These are phyloP conservation scores for Phytophthora gonapodyides DNA, from an alignment of 352 stramenopile genomes.

Conservation along the genomic window DNA sequence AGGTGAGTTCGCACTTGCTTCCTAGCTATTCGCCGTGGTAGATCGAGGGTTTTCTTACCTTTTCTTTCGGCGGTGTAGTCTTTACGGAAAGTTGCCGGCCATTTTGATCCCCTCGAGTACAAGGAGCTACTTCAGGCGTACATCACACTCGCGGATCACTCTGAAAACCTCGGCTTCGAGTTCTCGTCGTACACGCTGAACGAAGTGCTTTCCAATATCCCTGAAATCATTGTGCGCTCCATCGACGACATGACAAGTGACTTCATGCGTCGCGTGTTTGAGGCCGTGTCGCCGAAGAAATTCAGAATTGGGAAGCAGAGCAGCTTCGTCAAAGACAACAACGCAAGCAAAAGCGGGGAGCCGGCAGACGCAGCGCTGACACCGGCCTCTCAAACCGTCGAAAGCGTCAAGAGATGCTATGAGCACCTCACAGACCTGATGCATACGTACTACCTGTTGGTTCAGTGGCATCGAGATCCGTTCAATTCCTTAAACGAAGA, in stretches of 20 bases:
- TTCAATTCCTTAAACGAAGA: conserved; percentile 84
- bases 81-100: conserved; percentile 64
- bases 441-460: conserved; percentile 89
- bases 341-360: conserved; percentile 26
- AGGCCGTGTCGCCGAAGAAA: conserved; percentile 49
- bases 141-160: conserved; percentile 76
- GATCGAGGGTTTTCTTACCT: neutral
- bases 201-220: conserved; percentile 76
- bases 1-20: conserved; percentile 34
- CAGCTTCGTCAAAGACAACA: conserved; percentile 19
- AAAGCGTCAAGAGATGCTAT: conserved; percentile 65
- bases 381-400: conserved; percentile 47
- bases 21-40: neutral
- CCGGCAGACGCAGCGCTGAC: conserved; percentile 16
- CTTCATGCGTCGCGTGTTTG: conserved; percentile 51
- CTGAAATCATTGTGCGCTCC: conserved; percentile 78
- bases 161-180: conserved; percentile 78
- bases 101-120: conserved; percentile 77
- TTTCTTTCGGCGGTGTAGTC: conserved; percentile 44
- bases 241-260: conserved; percentile 73
- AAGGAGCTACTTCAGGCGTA: conserved; percentile 85
- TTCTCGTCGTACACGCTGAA: conserved; percentile 72
- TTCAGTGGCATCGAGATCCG: conserved; percentile 89
- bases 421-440: conserved; percentile 82
- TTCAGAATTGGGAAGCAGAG: conserved; percentile 21